These are phyloP conservation scores for Ceratocystis smalleyi DNA, from an alignment of 2,329 filamentous ascomycete genomes.

Conservation along the genomic window DNA sequence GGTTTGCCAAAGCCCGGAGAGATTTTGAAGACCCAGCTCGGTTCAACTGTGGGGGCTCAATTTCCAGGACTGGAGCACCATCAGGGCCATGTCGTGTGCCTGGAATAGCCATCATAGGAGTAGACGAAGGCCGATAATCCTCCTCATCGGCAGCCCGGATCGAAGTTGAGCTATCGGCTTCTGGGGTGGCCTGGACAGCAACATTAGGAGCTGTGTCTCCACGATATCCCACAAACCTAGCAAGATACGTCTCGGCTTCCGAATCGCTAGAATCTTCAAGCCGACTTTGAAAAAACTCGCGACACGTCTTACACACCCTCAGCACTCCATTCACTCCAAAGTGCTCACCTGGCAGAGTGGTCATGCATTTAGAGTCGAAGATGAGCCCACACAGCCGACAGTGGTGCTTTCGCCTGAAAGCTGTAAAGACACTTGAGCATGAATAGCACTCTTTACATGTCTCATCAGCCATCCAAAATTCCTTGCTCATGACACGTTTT, in stretches of 20 bases:
- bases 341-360: slow-evolving; percentile 69
- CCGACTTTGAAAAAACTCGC: slow-evolving; percentile 68
- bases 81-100: slow-evolving; percentile 65
- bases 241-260: slow-evolving; percentile 49
- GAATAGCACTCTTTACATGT: slow-evolving; percentile 95
- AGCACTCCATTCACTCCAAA: slow-evolving; percentile 78
- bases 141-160: slow-evolving; percentile 25
- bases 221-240: slow-evolving; percentile 23
- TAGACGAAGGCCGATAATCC: slow-evolving; percentile 40
- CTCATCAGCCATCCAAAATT: slow-evolving; percentile 99
- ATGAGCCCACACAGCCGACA: slow-evolving; percentile 96
- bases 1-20: slow-evolving; percentile 53
- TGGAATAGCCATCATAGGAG: slow-evolving; percentile 57
- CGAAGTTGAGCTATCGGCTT: slow-evolving; percentile 9
- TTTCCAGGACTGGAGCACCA: slow-evolving; percentile 73
- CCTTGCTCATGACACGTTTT: slow-evolving; percentile 77
- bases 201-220: slow-evolving; percentile 12
- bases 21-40: slow-evolving; percentile 92
- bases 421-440: slow-evolving; percentile 78
- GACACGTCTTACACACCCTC: slow-evolving; percentile 82
- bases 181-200: neutral
- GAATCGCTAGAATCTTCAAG: slow-evolving; percentile 76
- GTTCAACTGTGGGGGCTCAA: slow-evolving; percentile 67
- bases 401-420: slow-evolving; percentile 91
- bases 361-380: slow-evolving; percentile 91